Evolutionary conservation across 148 eudicot genomes (phyloP), one percentile per base, ranked within the genome.

Genomic region (Chenopodium album): DNA sequence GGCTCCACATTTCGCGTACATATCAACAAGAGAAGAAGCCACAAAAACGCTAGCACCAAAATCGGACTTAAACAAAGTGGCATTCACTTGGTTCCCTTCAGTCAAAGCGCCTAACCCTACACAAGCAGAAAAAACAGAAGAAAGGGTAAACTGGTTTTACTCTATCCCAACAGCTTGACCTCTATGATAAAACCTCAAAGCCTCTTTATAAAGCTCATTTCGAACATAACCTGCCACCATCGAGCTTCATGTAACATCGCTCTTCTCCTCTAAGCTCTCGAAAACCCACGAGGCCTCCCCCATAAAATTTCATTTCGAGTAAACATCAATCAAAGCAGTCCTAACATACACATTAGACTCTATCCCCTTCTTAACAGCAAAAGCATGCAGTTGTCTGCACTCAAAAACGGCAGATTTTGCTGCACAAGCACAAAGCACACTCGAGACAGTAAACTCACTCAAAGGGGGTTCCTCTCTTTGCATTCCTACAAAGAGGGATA

Each of bases 311-410:
- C 93, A 91, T 76, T 92, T 94, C 0, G 93, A 89, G 78, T 92
- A 94, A 46, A 94, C 93, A 87, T 90, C 94, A 78, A 94, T 85
- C 85, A 94, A 85, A 14, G 92, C 93, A 9, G 98, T 91, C 22
- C 91, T 92, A 80, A 94, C 94, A 85, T 83, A 92, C 60, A 84
- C 87, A 84, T 91, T 94, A 3, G 77, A 84, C 73, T 85, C 85
- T 32, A 91, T 79, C 1, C 87, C 88, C 50, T 84, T 76, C 84
- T 94, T 94, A 60, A 94, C 52, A 41, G 90, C 86, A 75, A 94
- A 82, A 62, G 86, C 88, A 79, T 94, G 97, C 69, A 94, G 80
- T 68, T 92, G 94, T 48, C 72, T 91, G 81, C 98, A 91, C 86
- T 94, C 98, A 37, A 80, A 80, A 54, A 92, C 77, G 7, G 91